These are phyloP conservation scores for Hyparrhenia diplandra DNA, from an alignment of 176 grass and related monocot species.

Conservation along the genomic window DNA sequence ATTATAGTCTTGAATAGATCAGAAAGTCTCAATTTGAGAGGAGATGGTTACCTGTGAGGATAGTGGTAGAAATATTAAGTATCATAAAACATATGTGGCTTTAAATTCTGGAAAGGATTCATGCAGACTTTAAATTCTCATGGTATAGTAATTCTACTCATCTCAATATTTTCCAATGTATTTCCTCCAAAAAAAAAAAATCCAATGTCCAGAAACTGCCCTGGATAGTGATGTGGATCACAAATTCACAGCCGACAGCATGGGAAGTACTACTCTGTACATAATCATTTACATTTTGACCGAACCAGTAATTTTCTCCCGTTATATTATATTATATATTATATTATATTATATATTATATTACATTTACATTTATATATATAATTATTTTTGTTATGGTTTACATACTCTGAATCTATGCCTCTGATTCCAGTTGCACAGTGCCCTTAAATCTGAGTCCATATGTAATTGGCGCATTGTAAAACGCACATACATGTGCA, in stretches of 20 bases:
- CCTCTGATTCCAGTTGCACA: background rate
- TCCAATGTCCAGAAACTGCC: background rate
- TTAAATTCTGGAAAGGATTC: background rate
- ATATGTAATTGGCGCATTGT: background rate
- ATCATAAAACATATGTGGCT: background rate
- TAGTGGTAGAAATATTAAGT: background rate
- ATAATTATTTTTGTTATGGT: background rate
- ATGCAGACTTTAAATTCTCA: background rate
- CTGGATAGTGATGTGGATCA: no score
- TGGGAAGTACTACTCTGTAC: background rate
- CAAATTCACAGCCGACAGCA: background rate
- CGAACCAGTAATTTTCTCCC: background rate
- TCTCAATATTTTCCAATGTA: background rate
- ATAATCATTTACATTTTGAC: background rate
- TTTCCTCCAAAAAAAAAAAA: background rate
- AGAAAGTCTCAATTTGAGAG: background rate
- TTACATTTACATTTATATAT: background rate
- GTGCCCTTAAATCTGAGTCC: background rate
- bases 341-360: no score
- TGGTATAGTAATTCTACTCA: background rate
- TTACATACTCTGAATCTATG: background rate
- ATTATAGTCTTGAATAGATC: conserved; percentile 29
- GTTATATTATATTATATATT: no score
- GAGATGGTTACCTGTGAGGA: conserved; percentile 12
- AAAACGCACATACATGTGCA: background rate